phyloP scores from a whole-genome alignment of 768 basidiomycete species.

The Jaapia argillacea region DNA sequence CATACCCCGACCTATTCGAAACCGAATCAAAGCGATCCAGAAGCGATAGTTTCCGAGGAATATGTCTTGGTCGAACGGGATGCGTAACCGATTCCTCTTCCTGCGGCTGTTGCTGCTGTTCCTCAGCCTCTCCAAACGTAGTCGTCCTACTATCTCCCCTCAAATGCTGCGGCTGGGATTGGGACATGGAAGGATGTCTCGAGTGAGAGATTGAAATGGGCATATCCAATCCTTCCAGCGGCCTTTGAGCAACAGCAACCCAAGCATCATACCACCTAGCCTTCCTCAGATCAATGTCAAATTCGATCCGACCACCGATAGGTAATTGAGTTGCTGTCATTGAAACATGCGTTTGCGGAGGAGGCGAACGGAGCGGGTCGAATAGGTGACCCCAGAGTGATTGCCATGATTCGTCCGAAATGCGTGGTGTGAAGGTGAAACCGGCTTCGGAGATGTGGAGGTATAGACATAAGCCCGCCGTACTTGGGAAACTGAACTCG shows the following conservation, averaged over 20 bases:
- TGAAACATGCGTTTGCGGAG: constrained; percentile 12
- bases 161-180: no score
- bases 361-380: constrained; percentile 26
- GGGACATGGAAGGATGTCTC: constrained; percentile 31
- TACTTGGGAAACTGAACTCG: constrained; percentile 77
- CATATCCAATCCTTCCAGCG: constrained; percentile 32
- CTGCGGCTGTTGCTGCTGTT: constrained; percentile 29
- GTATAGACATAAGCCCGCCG: constrained; percentile 70
- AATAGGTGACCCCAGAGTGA: constrained; percentile 58
- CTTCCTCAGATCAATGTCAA: constrained; percentile 69
- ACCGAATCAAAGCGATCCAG: constrained; percentile 49
- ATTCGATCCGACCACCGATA: constrained; percentile 74
- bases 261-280: constrained; percentile 77
- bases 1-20: constrained; percentile 21
- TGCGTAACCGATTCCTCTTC: constrained; percentile 19
- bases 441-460: constrained; percentile 53
- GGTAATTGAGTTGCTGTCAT: constrained; percentile 32
- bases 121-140: constrained; percentile 27
- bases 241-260: constrained; percentile 37
- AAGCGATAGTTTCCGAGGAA: constrained; percentile 59
- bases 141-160: constrained; percentile 46
- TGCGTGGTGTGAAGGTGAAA: constrained; percentile 49
- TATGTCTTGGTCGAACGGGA: constrained; percentile 32
- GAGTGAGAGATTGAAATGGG: constrained; percentile 27
- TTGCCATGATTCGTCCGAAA: constrained; percentile 74